phyloP scores from a whole-genome alignment of 2,329 filamentous ascomycete species.

The Catunica adiposa region DNA sequence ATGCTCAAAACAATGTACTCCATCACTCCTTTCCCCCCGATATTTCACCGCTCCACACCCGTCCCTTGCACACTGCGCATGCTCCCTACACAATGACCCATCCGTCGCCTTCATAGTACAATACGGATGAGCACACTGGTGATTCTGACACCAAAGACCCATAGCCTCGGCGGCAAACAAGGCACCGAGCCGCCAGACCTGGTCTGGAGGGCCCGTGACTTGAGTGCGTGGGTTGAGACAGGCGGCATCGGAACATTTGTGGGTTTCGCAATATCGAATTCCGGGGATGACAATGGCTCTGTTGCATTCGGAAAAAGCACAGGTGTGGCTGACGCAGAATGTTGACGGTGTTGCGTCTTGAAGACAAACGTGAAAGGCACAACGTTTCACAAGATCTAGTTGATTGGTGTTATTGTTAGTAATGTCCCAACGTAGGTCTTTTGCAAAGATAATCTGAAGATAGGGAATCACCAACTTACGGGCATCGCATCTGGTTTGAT shows the following conservation, averaged over 20 bases:
- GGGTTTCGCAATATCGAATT: background rate
- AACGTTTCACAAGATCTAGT: background rate
- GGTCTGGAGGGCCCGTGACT: background rate
- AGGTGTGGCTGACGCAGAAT: background rate
- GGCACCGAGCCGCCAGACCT: background rate
- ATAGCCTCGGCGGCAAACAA: background rate
- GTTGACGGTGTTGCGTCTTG: background rate
- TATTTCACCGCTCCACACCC: slow-evolving; percentile 4
- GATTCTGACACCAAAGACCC: slow-evolving; percentile 8
- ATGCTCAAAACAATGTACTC: background rate
- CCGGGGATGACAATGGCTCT: background rate
- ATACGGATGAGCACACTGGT: slow-evolving; percentile 9
- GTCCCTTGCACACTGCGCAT: background rate
- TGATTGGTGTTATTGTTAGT: no score
- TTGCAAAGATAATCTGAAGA: no score
- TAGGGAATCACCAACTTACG: background rate
- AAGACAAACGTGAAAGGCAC: background rate
- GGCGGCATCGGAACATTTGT: background rate
- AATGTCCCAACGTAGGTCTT: no score
- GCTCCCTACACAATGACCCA: background rate
- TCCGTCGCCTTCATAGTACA: slow-evolving; percentile 1
- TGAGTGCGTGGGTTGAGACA: background rate
- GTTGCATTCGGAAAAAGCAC: background rate
- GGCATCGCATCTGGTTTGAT: background rate
- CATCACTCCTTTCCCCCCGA: background rate